Conservation (phyloP, 2,329 filamentous ascomycete species). For the Fusarium brachygibbosum region DNA sequence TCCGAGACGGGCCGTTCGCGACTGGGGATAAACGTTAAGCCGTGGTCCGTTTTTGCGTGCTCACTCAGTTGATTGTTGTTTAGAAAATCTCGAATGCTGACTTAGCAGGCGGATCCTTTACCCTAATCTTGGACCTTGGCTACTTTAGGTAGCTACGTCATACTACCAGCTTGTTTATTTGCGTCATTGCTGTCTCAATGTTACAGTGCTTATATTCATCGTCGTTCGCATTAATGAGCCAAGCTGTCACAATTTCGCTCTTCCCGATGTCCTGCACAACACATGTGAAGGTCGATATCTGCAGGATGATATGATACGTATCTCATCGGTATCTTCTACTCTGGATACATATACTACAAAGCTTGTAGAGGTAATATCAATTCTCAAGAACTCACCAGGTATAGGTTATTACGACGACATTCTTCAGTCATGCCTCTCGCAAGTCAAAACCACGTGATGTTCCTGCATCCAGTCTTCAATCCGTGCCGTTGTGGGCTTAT, state of each 20-base stretch:
- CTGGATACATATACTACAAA: not conserved
- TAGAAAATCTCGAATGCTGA: slow-evolving; percentile 12
- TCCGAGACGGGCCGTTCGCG: not conserved
- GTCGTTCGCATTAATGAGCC: not conserved
- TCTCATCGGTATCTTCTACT: not conserved
- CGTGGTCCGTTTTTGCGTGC: slow-evolving; percentile 2
- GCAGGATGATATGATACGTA: not conserved
- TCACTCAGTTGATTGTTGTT: not conserved
- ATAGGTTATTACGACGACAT: slow-evolving; percentile 11
- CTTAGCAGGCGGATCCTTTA: slow-evolving; percentile 13
- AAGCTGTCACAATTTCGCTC: not conserved
- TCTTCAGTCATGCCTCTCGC: not conserved
- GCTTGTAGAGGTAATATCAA: not conserved
- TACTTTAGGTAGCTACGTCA: slow-evolving; percentile 34
- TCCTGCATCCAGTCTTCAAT: slow-evolving; percentile 1
- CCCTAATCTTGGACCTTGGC: slow-evolving; percentile 1
- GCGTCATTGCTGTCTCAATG: slow-evolving; percentile 32
- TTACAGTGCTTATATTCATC: slow-evolving; percentile 10
- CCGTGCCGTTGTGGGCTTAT: slow-evolving; percentile 16
- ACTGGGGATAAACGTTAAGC: slow-evolving; percentile 25
- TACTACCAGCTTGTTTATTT: slow-evolving; percentile 7
- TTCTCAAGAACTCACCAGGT: slow-evolving; percentile 2
- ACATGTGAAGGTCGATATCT: not conserved
- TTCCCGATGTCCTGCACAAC: not conserved
- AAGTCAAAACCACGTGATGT: slow-evolving; percentile 28